phyloP scores from a whole-genome alignment of 2,329 filamentous ascomycete genomes.

The Colletotrichum liaoningense region DNA sequence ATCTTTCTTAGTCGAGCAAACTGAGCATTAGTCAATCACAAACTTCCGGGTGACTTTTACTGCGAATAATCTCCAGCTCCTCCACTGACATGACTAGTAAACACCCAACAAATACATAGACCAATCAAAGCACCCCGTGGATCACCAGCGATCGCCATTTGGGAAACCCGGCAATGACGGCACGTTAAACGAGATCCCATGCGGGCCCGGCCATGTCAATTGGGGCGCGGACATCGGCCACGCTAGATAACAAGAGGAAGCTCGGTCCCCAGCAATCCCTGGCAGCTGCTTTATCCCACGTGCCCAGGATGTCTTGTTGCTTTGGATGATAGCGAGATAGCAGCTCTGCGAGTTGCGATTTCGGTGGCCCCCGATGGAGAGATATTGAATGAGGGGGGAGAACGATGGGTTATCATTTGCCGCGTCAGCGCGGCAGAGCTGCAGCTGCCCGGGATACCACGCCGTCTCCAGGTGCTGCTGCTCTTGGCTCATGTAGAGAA shows the following conservation, averaged over 20 bases:
- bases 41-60: no score
- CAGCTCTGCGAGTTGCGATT: background rate
- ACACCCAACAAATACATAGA: background rate
- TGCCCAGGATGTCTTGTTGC: background rate
- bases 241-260: constrained; percentile 22
- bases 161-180: constrained; percentile 16
- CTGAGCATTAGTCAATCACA: no score
- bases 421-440: background rate
- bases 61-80: background rate
- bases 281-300: constrained; percentile 6
- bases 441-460: background rate
- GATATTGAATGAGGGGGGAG: background rate
- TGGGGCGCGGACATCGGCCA: background rate
- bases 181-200: background rate
- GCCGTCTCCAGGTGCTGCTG: no score
- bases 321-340: constrained; percentile 1
- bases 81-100: background rate
- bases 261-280: background rate
- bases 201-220: background rate
- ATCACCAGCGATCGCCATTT: background rate
- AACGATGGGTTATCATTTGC: constrained; percentile 5
- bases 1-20: no score
- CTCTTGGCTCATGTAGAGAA: background rate
- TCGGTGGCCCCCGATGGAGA: background rate
- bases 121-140: background rate